Base-by-base conservation (phyloP, 768 basidiomycete species). In the Calvatia gigantea region DNA sequence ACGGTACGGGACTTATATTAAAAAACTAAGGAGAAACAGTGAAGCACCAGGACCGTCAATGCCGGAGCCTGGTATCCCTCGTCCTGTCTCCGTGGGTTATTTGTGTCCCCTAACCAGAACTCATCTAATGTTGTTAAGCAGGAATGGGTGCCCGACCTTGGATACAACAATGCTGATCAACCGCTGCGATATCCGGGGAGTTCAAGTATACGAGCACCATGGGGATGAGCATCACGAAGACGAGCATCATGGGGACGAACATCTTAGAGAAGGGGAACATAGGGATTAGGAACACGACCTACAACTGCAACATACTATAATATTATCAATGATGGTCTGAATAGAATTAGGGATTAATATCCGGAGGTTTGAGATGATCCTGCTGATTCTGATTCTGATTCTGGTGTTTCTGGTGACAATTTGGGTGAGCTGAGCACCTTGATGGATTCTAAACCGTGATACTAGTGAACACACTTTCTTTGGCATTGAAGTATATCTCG, bases 1-100 rank as follows among this genome's bases (percentile, higher is more conserved):
- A 81, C 86, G 1, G 71, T 91, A 51, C 78, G 85, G 15, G 89
- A 90, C 63, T n/a, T 91, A 86, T 62, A 61, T 90, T 63, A 78
- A 75, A 61, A 91, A 89, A 65, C 70, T 86, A 53, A 65, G 67
- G 44, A 69, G 74, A 56, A 70, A 72, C 48, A 71, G 67, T 46
- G 64, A 67, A 43, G 62, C 62, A 19, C 69, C 69, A 32, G 64
- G 67, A 14, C 66, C 74, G n/a, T 67, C 58, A 42, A 68, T 75
- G 60, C 75, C 72, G 4, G 65, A 60, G 23, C 68, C 69, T 25
- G 50, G 39, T 28, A 37, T 62, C 4, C 62, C 61, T 54, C 65
- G 62, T 12, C 67, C 72, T 59, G 70, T 69, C 35, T 60, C 48
- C 56, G 70, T 73, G 57, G 42, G 68, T 35, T 12, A 31, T 9